These are phyloP conservation scores for Persicaria maculosa DNA, from an alignment of 148 eudicot genomes.

Conservation along the genomic window DNA sequence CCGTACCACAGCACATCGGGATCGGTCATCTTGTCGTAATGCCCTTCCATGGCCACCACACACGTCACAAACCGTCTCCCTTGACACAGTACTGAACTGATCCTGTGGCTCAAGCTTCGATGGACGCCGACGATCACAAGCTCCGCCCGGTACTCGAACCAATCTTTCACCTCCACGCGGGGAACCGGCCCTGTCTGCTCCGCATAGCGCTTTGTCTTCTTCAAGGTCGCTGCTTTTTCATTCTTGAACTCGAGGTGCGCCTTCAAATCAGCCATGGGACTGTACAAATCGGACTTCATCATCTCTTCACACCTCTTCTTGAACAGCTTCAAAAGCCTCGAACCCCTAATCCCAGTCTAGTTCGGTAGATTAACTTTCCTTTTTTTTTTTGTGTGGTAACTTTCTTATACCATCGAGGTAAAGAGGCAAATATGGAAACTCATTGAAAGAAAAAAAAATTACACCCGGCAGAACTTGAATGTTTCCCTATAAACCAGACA, in stretches of 20 bases:
- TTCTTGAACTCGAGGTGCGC: neutral
- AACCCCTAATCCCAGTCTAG: constrained; percentile 21
- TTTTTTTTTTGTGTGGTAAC: neutral
- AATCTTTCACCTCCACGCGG: neutral
- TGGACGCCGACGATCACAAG: neutral
- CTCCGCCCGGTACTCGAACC: neutral
- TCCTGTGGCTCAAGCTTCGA: neutral
- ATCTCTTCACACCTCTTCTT: neutral
- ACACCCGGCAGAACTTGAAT: too few species aligned
- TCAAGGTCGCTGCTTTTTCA: neutral
- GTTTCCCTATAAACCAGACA: too few species aligned
- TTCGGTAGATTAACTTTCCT: constrained; percentile 30
- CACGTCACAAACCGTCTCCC: neutral
- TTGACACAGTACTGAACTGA: neutral
- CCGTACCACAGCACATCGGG: neutral
- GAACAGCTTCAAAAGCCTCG: neutral
- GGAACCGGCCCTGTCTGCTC: neutral
- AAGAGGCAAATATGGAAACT: too few species aligned
- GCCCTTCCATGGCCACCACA: neutral
- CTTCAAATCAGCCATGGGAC: neutral
- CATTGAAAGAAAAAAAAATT: too few species aligned
- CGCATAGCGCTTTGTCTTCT: neutral
- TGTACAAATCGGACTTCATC: too few species aligned
- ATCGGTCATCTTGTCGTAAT: neutral
- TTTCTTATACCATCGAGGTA: too few species aligned